A percentile compares a stretch with the other conserved stretches of the same genome.
These are phyloP conservation scores for Populus davidiana DNA, from an alignment of 345 rosid genomes.

Conservation along the genomic window DNA sequence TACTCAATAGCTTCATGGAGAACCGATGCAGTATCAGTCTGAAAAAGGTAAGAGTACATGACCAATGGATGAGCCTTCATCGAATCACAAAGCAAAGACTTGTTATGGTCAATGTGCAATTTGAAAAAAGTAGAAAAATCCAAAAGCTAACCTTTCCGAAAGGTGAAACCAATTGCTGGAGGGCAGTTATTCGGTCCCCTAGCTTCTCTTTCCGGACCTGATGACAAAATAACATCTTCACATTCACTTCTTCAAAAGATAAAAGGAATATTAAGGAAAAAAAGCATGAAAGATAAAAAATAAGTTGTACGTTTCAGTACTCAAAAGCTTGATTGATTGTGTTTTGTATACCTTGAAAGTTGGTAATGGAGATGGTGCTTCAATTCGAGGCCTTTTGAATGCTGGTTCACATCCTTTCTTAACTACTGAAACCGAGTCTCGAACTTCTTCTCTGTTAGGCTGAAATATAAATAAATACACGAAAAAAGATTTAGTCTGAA, in stretches of 20 bases:
- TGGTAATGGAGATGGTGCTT: conserved; percentile 34
- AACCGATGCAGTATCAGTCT: conserved; percentile 39
- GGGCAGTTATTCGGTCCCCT: conserved; percentile 39
- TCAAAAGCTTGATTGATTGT: background rate
- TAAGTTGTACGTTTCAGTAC: background rate
- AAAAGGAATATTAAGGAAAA: background rate
- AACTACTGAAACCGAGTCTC: conserved; percentile 10
- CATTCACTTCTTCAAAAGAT: background rate
- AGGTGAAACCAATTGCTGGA: conserved; percentile 39
- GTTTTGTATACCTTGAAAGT: conserved; percentile 27
- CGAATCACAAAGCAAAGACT: conserved; percentile 5
- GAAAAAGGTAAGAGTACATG: conserved; percentile 16
- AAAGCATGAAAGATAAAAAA: background rate
- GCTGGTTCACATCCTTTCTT: conserved; percentile 30
- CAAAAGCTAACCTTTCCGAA: conserved; percentile 37
- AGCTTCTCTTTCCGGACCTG: conserved; percentile 40
- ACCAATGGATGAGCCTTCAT: conserved; percentile 4
- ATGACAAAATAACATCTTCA: background rate
- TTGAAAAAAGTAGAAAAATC: conserved; percentile 13
- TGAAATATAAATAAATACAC: background rate
- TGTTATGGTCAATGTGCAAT: conserved; percentile 1
- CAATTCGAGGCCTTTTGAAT: conserved; percentile 30
- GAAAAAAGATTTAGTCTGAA: background rate
- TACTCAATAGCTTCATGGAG: conserved; percentile 37
- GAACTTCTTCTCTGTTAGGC: conserved; percentile 9